Percentiles rank a stretch among this genome's conserved stretches.
These are phyloP conservation scores for Cercospora sp. DNA, from an alignment of 2,329 filamentous ascomycete species.

Conservation along the genomic window DNA sequence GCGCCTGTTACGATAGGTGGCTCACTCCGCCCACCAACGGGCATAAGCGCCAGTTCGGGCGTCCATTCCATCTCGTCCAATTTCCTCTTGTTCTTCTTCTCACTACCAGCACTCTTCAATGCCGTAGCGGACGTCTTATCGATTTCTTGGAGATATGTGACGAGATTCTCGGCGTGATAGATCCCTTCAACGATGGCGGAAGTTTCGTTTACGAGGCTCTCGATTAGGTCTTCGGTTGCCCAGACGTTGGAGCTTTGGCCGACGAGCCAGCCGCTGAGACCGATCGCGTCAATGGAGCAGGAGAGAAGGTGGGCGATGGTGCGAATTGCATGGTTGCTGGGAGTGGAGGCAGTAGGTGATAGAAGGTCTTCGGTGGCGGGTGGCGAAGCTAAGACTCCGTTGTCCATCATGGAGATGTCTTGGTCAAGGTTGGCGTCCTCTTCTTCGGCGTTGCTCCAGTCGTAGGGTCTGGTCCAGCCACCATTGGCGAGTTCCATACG, in stretches of 20 bases:
- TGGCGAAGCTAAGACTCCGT: not conserved
- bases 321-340: constrained; percentile 65
- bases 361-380: constrained; percentile 41
- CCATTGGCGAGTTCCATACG: constrained; percentile 72
- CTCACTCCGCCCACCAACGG: constrained; percentile 16
- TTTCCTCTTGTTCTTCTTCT: constrained; percentile 16
- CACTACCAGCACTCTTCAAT: not conserved
- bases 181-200: constrained; percentile 19
- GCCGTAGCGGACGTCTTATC: constrained; percentile 13
- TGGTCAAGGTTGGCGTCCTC: constrained; percentile 43
- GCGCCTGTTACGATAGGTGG: constrained; percentile 1
- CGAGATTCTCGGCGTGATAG: constrained; percentile 16
- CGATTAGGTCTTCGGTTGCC: constrained; percentile 17
- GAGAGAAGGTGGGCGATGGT: constrained; percentile 71
- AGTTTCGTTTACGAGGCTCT: constrained; percentile 19
- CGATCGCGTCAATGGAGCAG: constrained; percentile 73
- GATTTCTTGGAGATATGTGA: constrained; percentile 15
- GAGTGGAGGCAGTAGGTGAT: constrained; percentile 40
- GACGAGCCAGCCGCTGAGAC: constrained; percentile 72
- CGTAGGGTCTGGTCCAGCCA: constrained; percentile 72
- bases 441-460: constrained; percentile 53
- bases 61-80: constrained; percentile 11
- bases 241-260: constrained; percentile 46
- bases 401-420: constrained; percentile 65
- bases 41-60: constrained; percentile 18